These are phyloP conservation scores for Claviceps fusiformis DNA, from an alignment of 2,329 filamentous ascomycete species.

Conservation along the genomic window DNA sequence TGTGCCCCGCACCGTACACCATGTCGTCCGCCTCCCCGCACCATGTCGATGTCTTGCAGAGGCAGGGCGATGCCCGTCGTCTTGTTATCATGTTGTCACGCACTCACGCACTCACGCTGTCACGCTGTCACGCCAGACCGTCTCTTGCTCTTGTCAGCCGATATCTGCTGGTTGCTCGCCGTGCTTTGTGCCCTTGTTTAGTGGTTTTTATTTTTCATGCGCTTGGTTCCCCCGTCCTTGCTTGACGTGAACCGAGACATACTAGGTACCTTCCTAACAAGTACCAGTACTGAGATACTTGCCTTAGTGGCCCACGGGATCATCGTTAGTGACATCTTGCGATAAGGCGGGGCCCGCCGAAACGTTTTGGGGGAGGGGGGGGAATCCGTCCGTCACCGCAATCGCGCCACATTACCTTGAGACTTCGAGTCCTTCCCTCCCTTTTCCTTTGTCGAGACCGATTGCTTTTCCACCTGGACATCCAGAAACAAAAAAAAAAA, in stretches of 20 bases:
- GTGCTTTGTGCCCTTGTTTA: neutral
- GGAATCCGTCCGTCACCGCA: neutral
- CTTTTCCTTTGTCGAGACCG: neutral
- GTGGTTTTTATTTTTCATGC: neutral
- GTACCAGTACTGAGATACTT: too few species aligned
- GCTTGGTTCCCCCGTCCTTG: neutral
- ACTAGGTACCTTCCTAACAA: too few species aligned
- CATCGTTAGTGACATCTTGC: neutral
- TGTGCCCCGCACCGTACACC: neutral
- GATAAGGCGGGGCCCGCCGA: constrained; percentile 4
- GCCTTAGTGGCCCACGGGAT: neutral
- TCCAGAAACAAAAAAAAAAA: neutral
- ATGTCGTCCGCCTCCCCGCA: too few species aligned
- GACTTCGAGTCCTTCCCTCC: neutral
- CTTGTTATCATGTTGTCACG: neutral
- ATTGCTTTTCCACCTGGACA: neutral
- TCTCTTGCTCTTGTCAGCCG: neutral
- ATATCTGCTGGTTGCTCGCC: neutral
- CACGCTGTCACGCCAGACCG: too few species aligned
- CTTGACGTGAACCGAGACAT: neutral
- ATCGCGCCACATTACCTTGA: neutral
- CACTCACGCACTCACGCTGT: too few species aligned
- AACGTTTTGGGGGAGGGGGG: neutral
- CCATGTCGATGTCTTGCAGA: too few species aligned
- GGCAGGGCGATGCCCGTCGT: neutral